Conservation (phyloP, 169 alveolate species). For the Cryptosporidium meleagridis region DNA sequence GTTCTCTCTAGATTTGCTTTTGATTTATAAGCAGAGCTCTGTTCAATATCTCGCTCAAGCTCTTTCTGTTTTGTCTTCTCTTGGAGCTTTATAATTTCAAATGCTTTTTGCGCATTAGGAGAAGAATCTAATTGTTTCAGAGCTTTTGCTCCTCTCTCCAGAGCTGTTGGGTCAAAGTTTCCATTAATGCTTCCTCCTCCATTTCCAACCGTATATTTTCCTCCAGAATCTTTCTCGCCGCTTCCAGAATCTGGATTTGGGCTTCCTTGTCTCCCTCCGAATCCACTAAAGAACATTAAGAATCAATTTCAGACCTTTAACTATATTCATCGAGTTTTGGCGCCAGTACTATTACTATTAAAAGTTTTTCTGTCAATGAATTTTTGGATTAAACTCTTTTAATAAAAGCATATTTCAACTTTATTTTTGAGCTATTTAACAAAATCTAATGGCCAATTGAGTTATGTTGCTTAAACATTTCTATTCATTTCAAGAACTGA, state of each 20-base stretch:
- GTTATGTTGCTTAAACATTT: background rate
- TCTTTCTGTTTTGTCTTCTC: constrained; percentile 95
- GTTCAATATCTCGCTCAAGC: constrained; percentile 89
- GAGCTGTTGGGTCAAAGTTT: constrained; percentile 96
- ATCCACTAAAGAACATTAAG: constrained; percentile 36
- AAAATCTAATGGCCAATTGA: background rate
- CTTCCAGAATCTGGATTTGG: constrained; percentile 17
- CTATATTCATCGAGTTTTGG: background rate
- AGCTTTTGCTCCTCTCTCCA: constrained; percentile 99
- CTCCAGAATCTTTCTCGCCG: background rate
- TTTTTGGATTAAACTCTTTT: no score
- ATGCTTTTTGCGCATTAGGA: constrained; percentile 94
- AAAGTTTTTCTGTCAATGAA: background rate
- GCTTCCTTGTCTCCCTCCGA: constrained; percentile 14
- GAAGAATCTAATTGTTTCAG: constrained; percentile 93
- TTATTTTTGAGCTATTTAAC: background rate
- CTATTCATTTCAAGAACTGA: background rate
- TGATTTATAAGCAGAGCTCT: constrained; percentile 80
- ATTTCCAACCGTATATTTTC: background rate
- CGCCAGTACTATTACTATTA: background rate
- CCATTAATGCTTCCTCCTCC: constrained; percentile 42
- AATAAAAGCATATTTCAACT: no score
- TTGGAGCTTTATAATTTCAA: constrained; percentile 93
- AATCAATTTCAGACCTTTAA: background rate
- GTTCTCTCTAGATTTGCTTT: constrained; percentile 84